A percentile compares a stretch with the other conserved stretches of the same genome.
phyloP scores from a whole-genome alignment of 768 basidiomycete species.

The Fistulinella prunicolor region DNA sequence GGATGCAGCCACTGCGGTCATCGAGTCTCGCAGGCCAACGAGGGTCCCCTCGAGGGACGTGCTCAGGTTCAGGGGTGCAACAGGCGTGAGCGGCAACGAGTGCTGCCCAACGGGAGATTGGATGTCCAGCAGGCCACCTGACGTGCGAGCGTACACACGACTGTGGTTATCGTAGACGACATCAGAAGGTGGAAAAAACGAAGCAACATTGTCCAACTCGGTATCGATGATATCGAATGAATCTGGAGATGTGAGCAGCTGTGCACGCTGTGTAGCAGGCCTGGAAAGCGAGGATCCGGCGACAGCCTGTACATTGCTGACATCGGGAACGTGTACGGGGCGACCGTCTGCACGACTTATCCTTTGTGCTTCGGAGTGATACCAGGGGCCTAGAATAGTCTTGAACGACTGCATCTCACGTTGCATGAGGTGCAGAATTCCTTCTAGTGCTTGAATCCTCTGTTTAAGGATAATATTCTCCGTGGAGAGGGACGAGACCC shows the following conservation, averaged over 20 bases:
- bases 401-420: slow-evolving; percentile 57
- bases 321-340: slow-evolving; percentile 10
- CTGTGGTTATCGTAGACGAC: slow-evolving; percentile 21
- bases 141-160: slow-evolving; percentile 13
- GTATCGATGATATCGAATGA: slow-evolving; percentile 17
- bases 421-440: slow-evolving; percentile 45
- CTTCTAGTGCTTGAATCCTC: slow-evolving; percentile 58
- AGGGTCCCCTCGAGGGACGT: slow-evolving; percentile 65
- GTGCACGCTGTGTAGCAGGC: slow-evolving; percentile 10
- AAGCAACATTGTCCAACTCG: slow-evolving; percentile 26
- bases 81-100: slow-evolving; percentile 32
- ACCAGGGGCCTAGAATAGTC: slow-evolving; percentile 67
- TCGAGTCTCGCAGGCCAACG: slow-evolving; percentile 52
- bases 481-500: slow-evolving; percentile 44
- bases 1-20: slow-evolving; percentile 56
- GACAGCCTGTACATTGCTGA: slow-evolving; percentile 6
- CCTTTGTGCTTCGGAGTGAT: slow-evolving; percentile 35
- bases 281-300: slow-evolving; percentile 21
- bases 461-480: slow-evolving; percentile 66
- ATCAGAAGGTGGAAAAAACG: slow-evolving; percentile 28
- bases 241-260: slow-evolving; percentile 13
- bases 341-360: slow-evolving; percentile 14
- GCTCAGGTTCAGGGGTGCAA: slow-evolving; percentile 62
- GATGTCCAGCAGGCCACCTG: slow-evolving; percentile 20
- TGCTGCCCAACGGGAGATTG: slow-evolving; percentile 21